Percentiles rank a stretch among this genome's conserved stretches.
phyloP scores from a whole-genome alignment of 2,329 filamentous ascomycete species.

The Colletotrichum lupini region DNA sequence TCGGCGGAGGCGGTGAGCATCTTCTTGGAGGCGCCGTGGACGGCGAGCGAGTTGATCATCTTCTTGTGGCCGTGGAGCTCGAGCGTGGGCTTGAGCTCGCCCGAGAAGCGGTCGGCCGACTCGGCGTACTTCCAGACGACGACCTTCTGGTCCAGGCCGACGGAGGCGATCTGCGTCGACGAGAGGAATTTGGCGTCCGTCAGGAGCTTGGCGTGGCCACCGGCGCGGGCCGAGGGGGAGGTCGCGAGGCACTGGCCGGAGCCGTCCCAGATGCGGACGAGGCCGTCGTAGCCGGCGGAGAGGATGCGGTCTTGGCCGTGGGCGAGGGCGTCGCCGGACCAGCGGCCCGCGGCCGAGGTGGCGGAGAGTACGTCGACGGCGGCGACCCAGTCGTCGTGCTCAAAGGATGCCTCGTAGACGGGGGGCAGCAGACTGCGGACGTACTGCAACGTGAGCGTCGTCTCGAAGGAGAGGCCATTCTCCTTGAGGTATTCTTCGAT shows the following conservation, averaged over 20 bases:
- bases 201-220: slow-evolving; percentile 80
- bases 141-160: slow-evolving; percentile 85
- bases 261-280: slow-evolving; percentile 89
- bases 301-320: slow-evolving; percentile 77
- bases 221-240: slow-evolving; percentile 72
- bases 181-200: slow-evolving; percentile 89
- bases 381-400: slow-evolving; percentile 98
- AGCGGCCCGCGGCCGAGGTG: slow-evolving; percentile 69
- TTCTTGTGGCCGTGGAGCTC: slow-evolving; percentile 87
- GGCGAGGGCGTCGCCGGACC: slow-evolving; percentile 61
- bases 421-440: slow-evolving; percentile 92
- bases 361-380: slow-evolving; percentile 83
- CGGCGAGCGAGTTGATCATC: slow-evolving; percentile 78
- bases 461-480: slow-evolving; percentile 90
- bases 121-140: slow-evolving; percentile 91
- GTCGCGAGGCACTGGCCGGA: slow-evolving; percentile 87
- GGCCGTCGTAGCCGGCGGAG: slow-evolving; percentile 93
- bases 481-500: slow-evolving; percentile 90
- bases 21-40: slow-evolving; percentile 78
- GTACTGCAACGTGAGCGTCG: slow-evolving; percentile 89
- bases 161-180: slow-evolving; percentile 81
- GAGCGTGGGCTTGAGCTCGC: slow-evolving; percentile 75
- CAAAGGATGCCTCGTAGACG: slow-evolving; percentile 88
- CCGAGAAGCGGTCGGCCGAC: slow-evolving; percentile 67
- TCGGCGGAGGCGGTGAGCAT: slow-evolving; percentile 90